Percentiles rank a stretch among this genome's conserved stretches.
phyloP scores from a whole-genome alignment of 768 basidiomycete genomes.

The Kwoniella europaea region DNA sequence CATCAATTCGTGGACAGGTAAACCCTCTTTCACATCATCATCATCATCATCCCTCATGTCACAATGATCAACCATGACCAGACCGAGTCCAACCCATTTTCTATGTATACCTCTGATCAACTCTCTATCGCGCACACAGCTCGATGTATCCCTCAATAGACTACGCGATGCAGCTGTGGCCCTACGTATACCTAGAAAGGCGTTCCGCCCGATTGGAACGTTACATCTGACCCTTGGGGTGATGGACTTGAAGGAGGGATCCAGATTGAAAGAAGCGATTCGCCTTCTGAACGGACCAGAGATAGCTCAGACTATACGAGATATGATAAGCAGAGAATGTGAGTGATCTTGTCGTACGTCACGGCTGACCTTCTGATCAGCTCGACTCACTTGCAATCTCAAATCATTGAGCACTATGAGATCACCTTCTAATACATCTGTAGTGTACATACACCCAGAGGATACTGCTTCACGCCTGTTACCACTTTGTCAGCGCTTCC shows the following conservation, averaged over 20 bases:
- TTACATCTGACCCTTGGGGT: conserved; percentile 15
- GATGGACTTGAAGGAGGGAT: neutral
- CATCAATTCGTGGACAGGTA: no score
- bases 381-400: conserved; percentile 1
- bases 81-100: conserved; percentile 5
- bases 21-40: neutral
- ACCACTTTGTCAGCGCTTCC: conserved; percentile 7
- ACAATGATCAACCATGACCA: neutral
- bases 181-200: neutral
- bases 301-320: neutral
- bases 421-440: conserved; percentile 8
- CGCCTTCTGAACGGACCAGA: neutral
- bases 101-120: conserved; percentile 19
- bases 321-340: neutral
- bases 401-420: conserved; percentile 8
- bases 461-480: neutral
- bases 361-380: neutral
- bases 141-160: neutral
- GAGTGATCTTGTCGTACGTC: neutral
- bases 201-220: conserved; percentile 8
- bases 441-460: conserved; percentile 5
- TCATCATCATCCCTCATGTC: neutral
- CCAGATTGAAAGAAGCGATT: neutral
- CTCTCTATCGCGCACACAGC: neutral
- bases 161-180: neutral